Evolutionary conservation across 192 early-diverging fungal species (phyloP).

Genomic region (Geranomyces michiganensis): DNA sequence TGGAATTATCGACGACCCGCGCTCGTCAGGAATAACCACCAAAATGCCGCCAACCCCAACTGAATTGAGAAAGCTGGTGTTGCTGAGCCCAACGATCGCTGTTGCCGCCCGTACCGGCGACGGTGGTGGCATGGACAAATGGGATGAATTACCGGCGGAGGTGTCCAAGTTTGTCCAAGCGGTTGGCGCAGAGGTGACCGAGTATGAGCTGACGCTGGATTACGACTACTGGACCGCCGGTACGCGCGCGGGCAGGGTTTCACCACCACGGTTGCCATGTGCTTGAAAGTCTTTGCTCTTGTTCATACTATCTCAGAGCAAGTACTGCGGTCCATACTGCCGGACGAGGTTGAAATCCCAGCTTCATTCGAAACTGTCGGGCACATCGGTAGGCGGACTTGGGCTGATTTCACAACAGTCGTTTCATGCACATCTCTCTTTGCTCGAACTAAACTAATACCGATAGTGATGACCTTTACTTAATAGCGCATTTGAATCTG

Average conservation of each 20-base stretch:
- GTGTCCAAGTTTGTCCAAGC: constrained; percentile 54
- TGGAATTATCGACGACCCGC: constrained; percentile 28
- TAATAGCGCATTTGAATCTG: constrained; percentile 90
- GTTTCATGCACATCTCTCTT: too few species aligned
- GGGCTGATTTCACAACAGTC: too few species aligned
- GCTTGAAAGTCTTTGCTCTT: not conserved
- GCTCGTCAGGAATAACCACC: not conserved
- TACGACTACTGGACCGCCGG: constrained; percentile 92
- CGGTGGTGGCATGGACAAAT: too few species aligned
- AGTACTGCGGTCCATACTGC: constrained; percentile 85
- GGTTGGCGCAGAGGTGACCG: constrained; percentile 53
- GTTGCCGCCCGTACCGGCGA: not conserved
- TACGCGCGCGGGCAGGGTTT: constrained; percentile 12
- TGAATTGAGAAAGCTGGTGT: constrained; percentile 40
- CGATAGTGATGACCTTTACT: not conserved
- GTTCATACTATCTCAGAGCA: constrained; percentile 66
- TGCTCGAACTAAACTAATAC: too few species aligned
- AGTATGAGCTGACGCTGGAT: constrained; percentile 61
- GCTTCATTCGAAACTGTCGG: constrained; percentile 65
- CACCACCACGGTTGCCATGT: too few species aligned
- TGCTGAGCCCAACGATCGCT: constrained; percentile 48
- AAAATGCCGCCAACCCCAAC: not conserved
- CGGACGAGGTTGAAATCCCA: constrained; percentile 79
- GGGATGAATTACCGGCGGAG: constrained; percentile 42
- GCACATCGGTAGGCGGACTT: constrained; percentile 81